Conservation (phyloP, 495 filamentous ascomycete genomes). For the Podospora conica region DNA sequence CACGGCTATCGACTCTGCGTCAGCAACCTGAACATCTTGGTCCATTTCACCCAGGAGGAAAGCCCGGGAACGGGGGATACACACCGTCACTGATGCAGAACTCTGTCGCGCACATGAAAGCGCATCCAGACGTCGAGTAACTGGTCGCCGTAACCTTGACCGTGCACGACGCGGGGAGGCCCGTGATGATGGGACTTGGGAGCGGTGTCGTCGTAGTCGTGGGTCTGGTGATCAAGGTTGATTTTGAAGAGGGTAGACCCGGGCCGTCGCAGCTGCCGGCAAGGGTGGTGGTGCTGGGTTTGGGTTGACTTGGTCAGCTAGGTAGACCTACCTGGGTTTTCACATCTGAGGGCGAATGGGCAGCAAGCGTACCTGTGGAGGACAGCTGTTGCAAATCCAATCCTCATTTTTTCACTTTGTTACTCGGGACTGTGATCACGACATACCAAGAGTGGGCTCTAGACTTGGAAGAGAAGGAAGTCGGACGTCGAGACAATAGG, state of each 20-base stretch:
- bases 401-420: background rate
- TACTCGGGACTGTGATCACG: background rate
- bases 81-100: conserved; percentile 25
- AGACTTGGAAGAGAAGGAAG: background rate
- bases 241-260: background rate
- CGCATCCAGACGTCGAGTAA: conserved; percentile 22
- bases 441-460: background rate
- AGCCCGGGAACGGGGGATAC: background rate
- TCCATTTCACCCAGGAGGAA: background rate
- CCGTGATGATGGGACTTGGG: background rate
- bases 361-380: background rate
- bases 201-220: background rate
- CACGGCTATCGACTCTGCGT: background rate
- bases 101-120: conserved; percentile 12
- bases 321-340: too few relatives aligned
- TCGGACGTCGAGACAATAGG: too few relatives aligned
- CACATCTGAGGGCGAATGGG: too few relatives aligned
- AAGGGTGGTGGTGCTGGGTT: background rate
- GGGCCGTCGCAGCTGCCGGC: background rate
- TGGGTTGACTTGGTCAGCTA: too few relatives aligned
- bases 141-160: conserved; percentile 20
- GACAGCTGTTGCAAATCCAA: background rate
- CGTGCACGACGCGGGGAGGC: conserved; percentile 19
- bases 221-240: background rate
- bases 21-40: background rate